Evolutionary conservation across 75 land plant species (phyloP), one percentile per base, ranked within the genome.

Genomic region (Picea sitchensis): DNA sequence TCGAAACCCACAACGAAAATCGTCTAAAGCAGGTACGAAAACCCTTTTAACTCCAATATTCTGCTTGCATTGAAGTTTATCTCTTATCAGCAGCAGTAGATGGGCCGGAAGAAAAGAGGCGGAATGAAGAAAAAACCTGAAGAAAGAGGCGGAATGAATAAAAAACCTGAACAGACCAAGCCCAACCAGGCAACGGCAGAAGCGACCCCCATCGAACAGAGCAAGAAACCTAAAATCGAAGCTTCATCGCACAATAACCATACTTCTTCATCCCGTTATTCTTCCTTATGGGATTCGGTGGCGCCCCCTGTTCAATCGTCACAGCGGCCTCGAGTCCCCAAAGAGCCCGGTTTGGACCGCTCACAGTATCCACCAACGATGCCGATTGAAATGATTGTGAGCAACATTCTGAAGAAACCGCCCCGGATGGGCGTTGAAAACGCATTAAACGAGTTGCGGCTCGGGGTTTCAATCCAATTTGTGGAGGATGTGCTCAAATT

Each of bases 401-500:
- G 73, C 9, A 17, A n/a, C 9, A 38, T 38, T 69, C 32, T 69
- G 41, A 69, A 69, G 20, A 69, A 69, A 18, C 88, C 14, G 2
- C 83, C 80, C 0, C 20, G 78, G 21, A 14, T 59, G 56, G 18
- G 21, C 58, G 73, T 87, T 54, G 88, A 87, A 13, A 30, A 18
- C 36, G 62, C 68, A 6, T 71, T 87, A 2, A 81, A 87, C 30
- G 81, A 78, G 38, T 59, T 82, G 15, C 78, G 74, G 17, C 6
- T 76, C 4, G 14, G 61, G 57, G 81, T 87, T 1, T 38, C 83
- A 14, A 44, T 60, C 23, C 61, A 76, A 5, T 81, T 79, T 58
- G 81, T 84, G 15, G 88, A 87, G 41, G 78, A 84, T 17, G 83
- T 84, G 9, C 81, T 84, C 26, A 87, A 83, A 51, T 68, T 83